Evolutionary conservation across 208 protist species (phyloP).

Genomic region (Histomonas meleagridis): DNA sequence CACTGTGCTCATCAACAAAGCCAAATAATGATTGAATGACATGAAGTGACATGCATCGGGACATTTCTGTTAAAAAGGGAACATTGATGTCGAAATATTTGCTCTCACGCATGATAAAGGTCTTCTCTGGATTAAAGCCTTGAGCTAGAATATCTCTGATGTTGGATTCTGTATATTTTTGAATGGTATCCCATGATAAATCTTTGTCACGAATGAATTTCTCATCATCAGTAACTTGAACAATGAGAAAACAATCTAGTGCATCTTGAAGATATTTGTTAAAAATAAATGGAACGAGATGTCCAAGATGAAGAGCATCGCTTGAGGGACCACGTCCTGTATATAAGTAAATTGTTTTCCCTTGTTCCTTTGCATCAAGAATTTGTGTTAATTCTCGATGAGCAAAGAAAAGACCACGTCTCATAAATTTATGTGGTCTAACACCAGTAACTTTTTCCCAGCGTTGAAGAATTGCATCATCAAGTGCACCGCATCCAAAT

Average conservation of each 20-base stretch:
- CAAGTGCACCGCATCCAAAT: slow-evolving; percentile 59
- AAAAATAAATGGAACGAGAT: slow-evolving; percentile 94
- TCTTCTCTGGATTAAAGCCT: slow-evolving; percentile 20
- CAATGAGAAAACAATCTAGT: slow-evolving; percentile 65
- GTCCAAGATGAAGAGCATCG: slow-evolving; percentile 87
- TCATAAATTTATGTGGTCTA: slow-evolving; percentile 41
- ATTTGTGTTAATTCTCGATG: slow-evolving; percentile 82
- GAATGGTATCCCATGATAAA: slow-evolving; percentile 5
- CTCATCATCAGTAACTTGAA: slow-evolving; percentile 99
- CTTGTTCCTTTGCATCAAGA: slow-evolving; percentile 68
- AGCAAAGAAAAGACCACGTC: slow-evolving; percentile 82
- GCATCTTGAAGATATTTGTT: slow-evolving; percentile 92
- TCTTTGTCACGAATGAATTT: slow-evolving; percentile 84
- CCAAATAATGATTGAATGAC: slow-evolving; percentile 27
- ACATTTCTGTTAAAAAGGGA: not conserved
- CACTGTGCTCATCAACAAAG: not conserved
- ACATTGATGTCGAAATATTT: slow-evolving; percentile 31
- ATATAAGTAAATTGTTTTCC: slow-evolving; percentile 88
- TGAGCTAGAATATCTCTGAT: slow-evolving; percentile 35
- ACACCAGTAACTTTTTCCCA: slow-evolving; percentile 50
- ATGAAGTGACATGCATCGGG: not conserved
- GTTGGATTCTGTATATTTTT: not conserved
- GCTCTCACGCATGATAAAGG: slow-evolving; percentile 21
- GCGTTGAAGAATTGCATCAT: slow-evolving; percentile 49
- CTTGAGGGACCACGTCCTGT: slow-evolving; percentile 93